Percentiles rank a stretch among this genome's conserved stretches.
Evolutionary conservation across 164 flowering plant species (phyloP).

Genomic region (Stephania yunnanensis): DNA sequence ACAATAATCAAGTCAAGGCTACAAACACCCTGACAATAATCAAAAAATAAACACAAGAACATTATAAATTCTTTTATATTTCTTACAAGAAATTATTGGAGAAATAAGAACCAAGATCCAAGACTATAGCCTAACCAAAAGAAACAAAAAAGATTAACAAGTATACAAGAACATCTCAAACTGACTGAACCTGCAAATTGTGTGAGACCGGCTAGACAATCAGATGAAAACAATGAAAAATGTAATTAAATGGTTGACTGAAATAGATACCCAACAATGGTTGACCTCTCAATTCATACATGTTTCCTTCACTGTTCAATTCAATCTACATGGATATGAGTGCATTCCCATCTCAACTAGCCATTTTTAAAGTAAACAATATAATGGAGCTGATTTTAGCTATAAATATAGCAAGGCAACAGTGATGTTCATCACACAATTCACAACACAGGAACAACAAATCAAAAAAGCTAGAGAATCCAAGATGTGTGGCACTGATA

Average conservation of each 20-base stretch:
- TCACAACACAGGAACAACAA: not conserved
- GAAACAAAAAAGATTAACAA: too few relatives aligned
- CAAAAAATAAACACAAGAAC: too few relatives aligned
- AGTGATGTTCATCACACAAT: not conserved
- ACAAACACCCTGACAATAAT: too few relatives aligned
- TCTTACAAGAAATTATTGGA: too few relatives aligned
- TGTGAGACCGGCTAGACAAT: not conserved
- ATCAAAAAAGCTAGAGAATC: not conserved
- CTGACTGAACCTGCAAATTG: not conserved
- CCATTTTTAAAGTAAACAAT: too few relatives aligned
- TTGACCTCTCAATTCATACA: not conserved
- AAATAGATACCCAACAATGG: not conserved
- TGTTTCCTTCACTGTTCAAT: not conserved
- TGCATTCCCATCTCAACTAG: not conserved
- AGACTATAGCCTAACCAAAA: not conserved
- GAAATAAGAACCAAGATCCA: not conserved
- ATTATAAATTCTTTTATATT: too few relatives aligned
- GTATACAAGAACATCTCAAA: too few relatives aligned
- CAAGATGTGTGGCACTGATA: not conserved
- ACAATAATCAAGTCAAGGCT: too few relatives aligned
- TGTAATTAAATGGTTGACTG: not conserved
- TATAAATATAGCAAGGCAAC: not conserved
- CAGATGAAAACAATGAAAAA: not conserved
- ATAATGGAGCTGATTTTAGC: too few relatives aligned
- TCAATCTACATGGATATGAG: not conserved